Percentiles rank a stretch among this genome's conserved stretches.
Evolutionary conservation across 495 filamentous ascomycete genomes (phyloP).

Genomic region (Xylaria longipes): DNA sequence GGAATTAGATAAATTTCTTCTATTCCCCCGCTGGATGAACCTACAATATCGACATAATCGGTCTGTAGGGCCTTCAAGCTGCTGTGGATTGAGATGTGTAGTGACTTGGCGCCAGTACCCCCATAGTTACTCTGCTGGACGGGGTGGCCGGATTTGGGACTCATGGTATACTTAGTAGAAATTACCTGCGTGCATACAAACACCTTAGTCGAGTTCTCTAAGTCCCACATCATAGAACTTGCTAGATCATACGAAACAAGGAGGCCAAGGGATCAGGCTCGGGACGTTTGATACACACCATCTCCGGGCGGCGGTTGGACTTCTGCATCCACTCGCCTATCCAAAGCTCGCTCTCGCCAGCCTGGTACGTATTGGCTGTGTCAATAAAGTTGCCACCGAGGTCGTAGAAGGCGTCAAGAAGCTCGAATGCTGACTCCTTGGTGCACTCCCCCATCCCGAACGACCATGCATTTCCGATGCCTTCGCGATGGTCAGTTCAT

Average conservation of each 20-base stretch:
- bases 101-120: conserved; percentile 59
- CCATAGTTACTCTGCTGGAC: conserved; percentile 56
- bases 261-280: background rate
- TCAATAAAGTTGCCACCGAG: conserved; percentile 72
- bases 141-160: conserved; percentile 33
- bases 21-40: background rate
- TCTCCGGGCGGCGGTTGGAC: conserved; percentile 58
- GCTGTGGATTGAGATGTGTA: conserved; percentile 52
- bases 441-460: conserved; percentile 53
- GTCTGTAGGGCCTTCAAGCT: conserved; percentile 62
- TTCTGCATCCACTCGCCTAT: conserved; percentile 68
- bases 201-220: background rate
- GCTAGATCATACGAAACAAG: background rate
- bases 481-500: conserved; percentile 22
- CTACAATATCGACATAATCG: conserved; percentile 60
- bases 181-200: conserved; percentile 42
- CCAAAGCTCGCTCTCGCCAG: conserved; percentile 63
- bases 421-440: conserved; percentile 60
- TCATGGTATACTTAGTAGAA: conserved; percentile 64
- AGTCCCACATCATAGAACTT: background rate
- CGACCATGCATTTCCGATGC: conserved; percentile 56
- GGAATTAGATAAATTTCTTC: background rate
- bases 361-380: conserved; percentile 67
- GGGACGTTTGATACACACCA: conserved; percentile 46
- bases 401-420: conserved; percentile 62